These are phyloP conservation scores for Oryza meridionalis DNA, from an alignment of 176 grass and related monocot genomes.

Conservation along the genomic window DNA sequence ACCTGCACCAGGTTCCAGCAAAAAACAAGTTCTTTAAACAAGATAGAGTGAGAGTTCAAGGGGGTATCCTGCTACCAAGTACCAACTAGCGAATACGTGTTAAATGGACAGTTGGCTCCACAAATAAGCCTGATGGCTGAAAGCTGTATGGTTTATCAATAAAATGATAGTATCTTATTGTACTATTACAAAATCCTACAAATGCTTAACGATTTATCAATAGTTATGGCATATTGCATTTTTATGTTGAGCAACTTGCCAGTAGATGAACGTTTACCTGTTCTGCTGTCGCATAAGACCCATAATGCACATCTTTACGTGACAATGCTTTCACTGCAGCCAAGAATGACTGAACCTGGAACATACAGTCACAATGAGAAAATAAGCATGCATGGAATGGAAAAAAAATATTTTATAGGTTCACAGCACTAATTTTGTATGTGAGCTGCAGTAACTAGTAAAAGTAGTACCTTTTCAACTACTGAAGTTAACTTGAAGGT, in stretches of 20 bases:
- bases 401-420: not conserved
- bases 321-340: conserved; percentile 87
- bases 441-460: conserved; percentile 1
- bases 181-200: not conserved
- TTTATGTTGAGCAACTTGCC: conserved; percentile 19
- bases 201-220: not conserved
- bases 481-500: conserved; percentile 98
- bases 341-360: conserved; percentile 97
- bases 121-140: not conserved
- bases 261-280: conserved; percentile 70
- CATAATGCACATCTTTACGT: conserved; percentile 96
- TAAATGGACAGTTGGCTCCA: not conserved
- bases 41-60: not conserved
- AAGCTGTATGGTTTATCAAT: not conserved
- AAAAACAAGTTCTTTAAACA: conserved; percentile 3
- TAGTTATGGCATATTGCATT: conserved; percentile 14
- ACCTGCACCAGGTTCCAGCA: conserved; percentile 57
- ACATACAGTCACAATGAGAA: conserved; percentile 33
- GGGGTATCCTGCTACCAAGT: not conserved
- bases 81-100: not conserved
- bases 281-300: conserved; percentile 89
- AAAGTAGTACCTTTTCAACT: conserved; percentile 86
- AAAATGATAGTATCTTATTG: not conserved
- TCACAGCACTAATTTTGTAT: conserved; percentile 15
- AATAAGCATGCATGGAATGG: not conserved